Evolutionary conservation across 2,329 filamentous ascomycete genomes (phyloP).

Genomic region (Paramyrothecium sp.): DNA sequence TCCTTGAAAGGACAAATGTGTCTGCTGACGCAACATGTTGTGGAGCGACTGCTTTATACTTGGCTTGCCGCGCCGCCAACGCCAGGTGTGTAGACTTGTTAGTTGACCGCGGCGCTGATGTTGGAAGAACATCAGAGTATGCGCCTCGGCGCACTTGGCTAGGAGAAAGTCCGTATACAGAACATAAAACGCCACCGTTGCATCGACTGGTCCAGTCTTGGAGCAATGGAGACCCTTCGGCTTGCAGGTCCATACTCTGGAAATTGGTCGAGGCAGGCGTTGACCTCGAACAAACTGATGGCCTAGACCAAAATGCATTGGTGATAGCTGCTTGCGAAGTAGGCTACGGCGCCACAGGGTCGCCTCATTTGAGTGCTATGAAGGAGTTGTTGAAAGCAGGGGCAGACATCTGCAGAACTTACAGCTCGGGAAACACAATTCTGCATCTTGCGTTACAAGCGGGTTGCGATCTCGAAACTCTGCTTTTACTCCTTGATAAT

Average conservation of each 20-base stretch:
- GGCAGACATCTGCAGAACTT: not conserved
- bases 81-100: slow-evolving; percentile 10
- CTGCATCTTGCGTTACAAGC: slow-evolving; percentile 6
- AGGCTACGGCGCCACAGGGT: no score
- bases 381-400: slow-evolving; percentile 6
- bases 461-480: not conserved
- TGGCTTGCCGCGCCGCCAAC: slow-evolving; percentile 8
- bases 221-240: slow-evolving; percentile 3
- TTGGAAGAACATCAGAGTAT: not conserved
- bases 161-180: not conserved
- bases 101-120: slow-evolving; percentile 13
- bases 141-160: not conserved
- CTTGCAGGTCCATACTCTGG: slow-evolving; percentile 7
- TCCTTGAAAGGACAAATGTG: slow-evolving; percentile 10
- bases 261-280: slow-evolving; percentile 10
- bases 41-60: slow-evolving; percentile 11
- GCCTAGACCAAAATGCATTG: not conserved
- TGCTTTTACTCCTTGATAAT: slow-evolving; percentile 7
- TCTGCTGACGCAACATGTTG: slow-evolving; percentile 10
- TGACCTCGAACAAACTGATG: slow-evolving; percentile 10
- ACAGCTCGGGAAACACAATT: not conserved
- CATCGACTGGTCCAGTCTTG: slow-evolving; percentile 7
- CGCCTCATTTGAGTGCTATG: no score
- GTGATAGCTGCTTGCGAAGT: no score
- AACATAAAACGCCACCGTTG: slow-evolving; percentile 5